Base-by-base conservation (phyloP, 306 rosid species). In the Alnus glutinosa region DNA sequence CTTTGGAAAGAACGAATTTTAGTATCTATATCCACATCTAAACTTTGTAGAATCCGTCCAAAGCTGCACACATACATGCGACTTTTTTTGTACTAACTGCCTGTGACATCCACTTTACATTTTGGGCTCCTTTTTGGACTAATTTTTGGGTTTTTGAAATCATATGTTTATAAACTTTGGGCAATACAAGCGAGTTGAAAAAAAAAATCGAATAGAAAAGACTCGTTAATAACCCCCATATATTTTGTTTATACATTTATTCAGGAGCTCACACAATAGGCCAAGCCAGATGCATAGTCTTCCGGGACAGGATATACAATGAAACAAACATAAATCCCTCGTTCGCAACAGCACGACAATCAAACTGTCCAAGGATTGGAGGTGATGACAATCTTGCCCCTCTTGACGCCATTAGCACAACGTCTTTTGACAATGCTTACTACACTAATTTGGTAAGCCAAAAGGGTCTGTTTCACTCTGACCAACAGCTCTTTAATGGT, bases 391-490 rank as follows among this genome's bases (percentile, higher is more conserved):
- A 64, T 18, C 78, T 88, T 49, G 58, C 89, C 14, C 87, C 90
- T n/a, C 70, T 88, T 2, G 94, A 92, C 32, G 76, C 30, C 11
- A 79, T 85, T 0, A 79, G 55, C 9, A 80, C 83, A 4, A 48
- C 32, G 69, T 11, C 81, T 2, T 90, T 88, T 44, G 89, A 92
- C 84, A 92, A 87, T 51, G 79, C 82, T 39, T 92, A 92, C 82
- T 92, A 34, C 76, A 73, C 1, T 0, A 85, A 88, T 9, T 68
- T 90, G 87, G 64, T 81, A 52, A 75, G 54, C 71, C 63, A 81
- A 30, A 83, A 72, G 75, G 97, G 93, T 58, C 80, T 92, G 2
- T 68, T 90, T 19, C 90, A 87, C 83, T 88, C 94, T 0, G 97
- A 92, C 36, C 93, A 92, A 58, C 80, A 79, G 18, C 90, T 92